phyloP scores from a whole-genome alignment of 1,284 basidiomycete species.

The Entoloma clypeatum region DNA sequence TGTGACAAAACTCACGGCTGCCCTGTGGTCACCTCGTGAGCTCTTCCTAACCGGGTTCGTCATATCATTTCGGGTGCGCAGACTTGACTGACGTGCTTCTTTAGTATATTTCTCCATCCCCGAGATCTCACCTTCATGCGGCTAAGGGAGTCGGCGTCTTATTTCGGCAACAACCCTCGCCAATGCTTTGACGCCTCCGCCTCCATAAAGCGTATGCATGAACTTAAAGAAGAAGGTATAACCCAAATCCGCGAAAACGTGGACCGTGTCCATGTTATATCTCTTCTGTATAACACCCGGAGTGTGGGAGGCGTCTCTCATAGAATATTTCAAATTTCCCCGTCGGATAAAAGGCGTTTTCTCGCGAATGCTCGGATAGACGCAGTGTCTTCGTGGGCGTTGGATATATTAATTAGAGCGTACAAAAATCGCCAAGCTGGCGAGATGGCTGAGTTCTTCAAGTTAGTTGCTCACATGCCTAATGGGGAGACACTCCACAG shows the following conservation, averaged over 20 bases:
- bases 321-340: slow-evolving; percentile 6
- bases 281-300: neutral
- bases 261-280: neutral
- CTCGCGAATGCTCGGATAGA: slow-evolving; percentile 2
- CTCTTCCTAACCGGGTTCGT: slow-evolving; percentile 7
- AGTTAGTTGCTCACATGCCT: slow-evolving; percentile 2
- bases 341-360: neutral
- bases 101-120: slow-evolving; percentile 14
- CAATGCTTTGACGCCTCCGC: slow-evolving; percentile 9
- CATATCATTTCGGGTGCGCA: slow-evolving; percentile 1
- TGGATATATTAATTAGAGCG: slow-evolving; percentile 2
- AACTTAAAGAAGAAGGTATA: neutral
- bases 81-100: slow-evolving; percentile 6
- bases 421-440: slow-evolving; percentile 2
- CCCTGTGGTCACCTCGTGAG: neutral
- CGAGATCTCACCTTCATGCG: slow-evolving; percentile 9
- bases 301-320: slow-evolving; percentile 1
- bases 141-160: slow-evolving; percentile 10
- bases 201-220: neutral
- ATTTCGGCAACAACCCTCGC: slow-evolving; percentile 14
- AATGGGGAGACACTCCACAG: slow-evolving; percentile 4
- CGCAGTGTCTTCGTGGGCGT: slow-evolving; percentile 7
- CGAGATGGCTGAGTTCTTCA: slow-evolving; percentile 6
- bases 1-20: slow-evolving; percentile 3
- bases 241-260: neutral